Evolutionary conservation across 2,329 filamentous ascomycete species (phyloP).

Genomic region (Xylaria sp.): DNA sequence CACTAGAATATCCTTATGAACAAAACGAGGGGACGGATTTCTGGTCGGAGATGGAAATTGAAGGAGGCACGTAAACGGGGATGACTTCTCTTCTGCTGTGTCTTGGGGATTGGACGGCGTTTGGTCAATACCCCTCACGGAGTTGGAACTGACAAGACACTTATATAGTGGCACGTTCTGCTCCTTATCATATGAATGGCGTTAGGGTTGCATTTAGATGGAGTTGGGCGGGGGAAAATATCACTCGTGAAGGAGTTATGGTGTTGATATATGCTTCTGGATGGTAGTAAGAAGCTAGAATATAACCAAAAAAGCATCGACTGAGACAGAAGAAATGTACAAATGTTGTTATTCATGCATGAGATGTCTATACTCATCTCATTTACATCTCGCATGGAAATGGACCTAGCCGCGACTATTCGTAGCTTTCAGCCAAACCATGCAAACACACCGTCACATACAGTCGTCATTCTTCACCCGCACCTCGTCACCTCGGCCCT

Average conservation of each 20-base stretch:
- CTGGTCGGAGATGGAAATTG: background rate
- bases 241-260: background rate
- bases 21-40: background rate
- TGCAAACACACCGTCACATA: constrained; percentile 2
- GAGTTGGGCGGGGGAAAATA: constrained; percentile 9
- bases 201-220: constrained; percentile 23
- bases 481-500: background rate
- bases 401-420: background rate
- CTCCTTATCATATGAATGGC: constrained; percentile 41
- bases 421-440: background rate
- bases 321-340: constrained; percentile 36
- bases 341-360: constrained; percentile 34
- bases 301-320: background rate
- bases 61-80: background rate
- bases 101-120: constrained; percentile 30
- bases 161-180: constrained; percentile 4
- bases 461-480: constrained; percentile 1
- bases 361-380: constrained; percentile 19
- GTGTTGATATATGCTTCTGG: background rate
- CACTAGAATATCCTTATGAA: background rate
- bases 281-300: background rate
- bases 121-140: constrained; percentile 40
- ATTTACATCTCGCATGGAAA: background rate
- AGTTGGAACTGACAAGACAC: background rate
- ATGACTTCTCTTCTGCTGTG: background rate